Evolutionary conservation across 495 filamentous ascomycete species (phyloP).

Genomic region (Aspergillus avenaceus): DNA sequence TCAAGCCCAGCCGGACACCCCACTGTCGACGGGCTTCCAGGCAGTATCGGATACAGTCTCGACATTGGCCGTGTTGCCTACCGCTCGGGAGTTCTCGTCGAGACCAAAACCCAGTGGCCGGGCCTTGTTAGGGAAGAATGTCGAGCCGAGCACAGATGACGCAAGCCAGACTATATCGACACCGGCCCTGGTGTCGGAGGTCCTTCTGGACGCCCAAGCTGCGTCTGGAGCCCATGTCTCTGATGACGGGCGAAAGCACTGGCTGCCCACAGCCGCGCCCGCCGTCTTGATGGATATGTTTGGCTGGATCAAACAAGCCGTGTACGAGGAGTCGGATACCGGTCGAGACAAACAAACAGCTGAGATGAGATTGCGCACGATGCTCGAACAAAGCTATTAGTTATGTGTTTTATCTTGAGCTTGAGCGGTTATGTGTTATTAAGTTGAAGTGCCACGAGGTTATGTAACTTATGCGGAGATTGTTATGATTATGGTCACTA

Average conservation of each 20-base stretch:
- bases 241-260: neutral
- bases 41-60: neutral
- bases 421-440: too few relatives aligned
- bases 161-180: constrained; percentile 23
- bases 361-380: constrained; percentile 34
- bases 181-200: constrained; percentile 38
- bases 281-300: constrained; percentile 24
- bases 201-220: constrained; percentile 35
- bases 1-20: constrained; percentile 10
- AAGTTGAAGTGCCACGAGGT: too few relatives aligned
- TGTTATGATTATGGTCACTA: too few relatives aligned
- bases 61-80: constrained; percentile 6
- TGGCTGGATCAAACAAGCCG: constrained; percentile 32
- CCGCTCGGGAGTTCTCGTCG: constrained; percentile 30
- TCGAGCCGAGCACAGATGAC: constrained; percentile 6
- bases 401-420: too few relatives aligned
- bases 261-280: neutral
- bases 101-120: constrained; percentile 25
- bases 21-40: constrained; percentile 9
- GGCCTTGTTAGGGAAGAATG: constrained; percentile 24
- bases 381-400: constrained; percentile 36
- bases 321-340: constrained; percentile 15
- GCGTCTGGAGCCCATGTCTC: neutral
- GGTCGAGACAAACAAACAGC: constrained; percentile 26
- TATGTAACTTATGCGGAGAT: too few relatives aligned